Conservation (phyloP, 1,284 basidiomycete genomes). For the Trichosporon sp. region DNA sequence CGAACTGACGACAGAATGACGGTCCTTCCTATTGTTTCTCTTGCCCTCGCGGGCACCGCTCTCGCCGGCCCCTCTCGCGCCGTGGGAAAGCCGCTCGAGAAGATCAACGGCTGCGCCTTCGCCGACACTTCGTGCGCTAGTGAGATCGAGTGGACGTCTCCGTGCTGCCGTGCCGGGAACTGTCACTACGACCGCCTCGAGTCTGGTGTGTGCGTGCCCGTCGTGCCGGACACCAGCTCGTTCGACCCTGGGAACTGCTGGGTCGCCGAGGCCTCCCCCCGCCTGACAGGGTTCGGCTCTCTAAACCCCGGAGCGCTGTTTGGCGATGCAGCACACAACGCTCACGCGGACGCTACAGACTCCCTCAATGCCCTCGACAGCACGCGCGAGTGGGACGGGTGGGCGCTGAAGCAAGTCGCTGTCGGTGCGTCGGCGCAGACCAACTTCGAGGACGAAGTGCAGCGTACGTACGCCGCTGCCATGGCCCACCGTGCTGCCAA, state of each 20-base stretch:
- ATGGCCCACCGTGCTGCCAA: not conserved
- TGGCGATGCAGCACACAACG: not conserved
- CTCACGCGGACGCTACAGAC: not conserved
- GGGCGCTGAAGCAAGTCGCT: not conserved
- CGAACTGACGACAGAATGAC: not conserved
- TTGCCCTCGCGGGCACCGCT: not conserved
- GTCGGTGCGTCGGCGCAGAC: not conserved
- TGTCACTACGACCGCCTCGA: constrained; percentile 1
- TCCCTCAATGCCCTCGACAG: not conserved
- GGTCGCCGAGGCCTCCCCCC: not conserved
- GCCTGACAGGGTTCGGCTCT: not conserved
- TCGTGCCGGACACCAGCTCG: not conserved
- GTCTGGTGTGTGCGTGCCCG: not conserved
- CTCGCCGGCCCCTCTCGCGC: not conserved
- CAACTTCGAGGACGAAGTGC: not conserved
- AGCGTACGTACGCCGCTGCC: not conserved
- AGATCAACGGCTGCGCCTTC: constrained; percentile 1
- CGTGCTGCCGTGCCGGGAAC: not conserved
- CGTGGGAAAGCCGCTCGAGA: not conserved
- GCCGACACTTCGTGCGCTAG: not conserved
- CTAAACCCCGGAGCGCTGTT: not conserved
- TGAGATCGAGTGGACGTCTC: constrained; percentile 1
- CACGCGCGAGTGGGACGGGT: not conserved
- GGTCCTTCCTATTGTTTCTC: not conserved
- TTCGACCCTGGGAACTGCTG: not conserved